Evolutionary conservation across 2,329 filamentous ascomycete species (phyloP).

Genomic region (Trichoderma citrinoviride): DNA sequence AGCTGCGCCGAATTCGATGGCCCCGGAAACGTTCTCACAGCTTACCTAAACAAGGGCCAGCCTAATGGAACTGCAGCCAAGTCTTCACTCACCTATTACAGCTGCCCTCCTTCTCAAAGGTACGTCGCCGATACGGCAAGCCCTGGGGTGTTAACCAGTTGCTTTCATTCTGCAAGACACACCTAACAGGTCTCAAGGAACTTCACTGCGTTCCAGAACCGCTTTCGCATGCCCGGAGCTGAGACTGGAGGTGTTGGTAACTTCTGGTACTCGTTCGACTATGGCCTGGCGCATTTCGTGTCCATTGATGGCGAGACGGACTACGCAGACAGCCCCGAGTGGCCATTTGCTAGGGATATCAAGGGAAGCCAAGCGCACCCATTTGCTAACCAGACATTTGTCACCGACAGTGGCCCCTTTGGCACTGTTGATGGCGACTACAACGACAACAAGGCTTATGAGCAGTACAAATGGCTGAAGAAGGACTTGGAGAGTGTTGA

Average conservation of each 20-base stretch:
- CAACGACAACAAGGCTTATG: conserved; percentile 9
- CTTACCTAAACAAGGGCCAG: background rate
- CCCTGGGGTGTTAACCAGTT: too few species aligned
- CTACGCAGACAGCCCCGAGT: conserved; percentile 8
- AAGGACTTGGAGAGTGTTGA: conserved; percentile 6
- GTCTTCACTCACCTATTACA: conserved; percentile 5
- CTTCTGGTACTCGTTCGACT: conserved; percentile 15
- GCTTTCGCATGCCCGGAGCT: conserved; percentile 8
- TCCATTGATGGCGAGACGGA: conserved; percentile 5
- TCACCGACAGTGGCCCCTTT: conserved; percentile 14
- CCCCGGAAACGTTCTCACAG: background rate
- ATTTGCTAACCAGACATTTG: conserved; percentile 10
- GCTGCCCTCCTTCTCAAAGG: conserved; percentile 13
- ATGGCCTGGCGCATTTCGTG: conserved; percentile 7
- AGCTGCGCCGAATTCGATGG: conserved; percentile 14
- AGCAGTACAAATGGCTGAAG: conserved; percentile 7
- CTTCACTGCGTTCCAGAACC: conserved; percentile 12
- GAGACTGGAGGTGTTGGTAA: conserved; percentile 14
- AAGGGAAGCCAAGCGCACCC: conserved; percentile 2
- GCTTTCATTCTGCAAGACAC: too few species aligned
- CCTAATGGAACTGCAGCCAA: background rate
- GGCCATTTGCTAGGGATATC: conserved; percentile 7
- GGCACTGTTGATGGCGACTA: conserved; percentile 1
- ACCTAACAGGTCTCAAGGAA: background rate
- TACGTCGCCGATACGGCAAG: background rate